A percentile compares a stretch with the other conserved stretches of the same genome.
phyloP scores from a whole-genome alignment of 352 stramenopile genomes.

The Phytophthora sp. region DNA sequence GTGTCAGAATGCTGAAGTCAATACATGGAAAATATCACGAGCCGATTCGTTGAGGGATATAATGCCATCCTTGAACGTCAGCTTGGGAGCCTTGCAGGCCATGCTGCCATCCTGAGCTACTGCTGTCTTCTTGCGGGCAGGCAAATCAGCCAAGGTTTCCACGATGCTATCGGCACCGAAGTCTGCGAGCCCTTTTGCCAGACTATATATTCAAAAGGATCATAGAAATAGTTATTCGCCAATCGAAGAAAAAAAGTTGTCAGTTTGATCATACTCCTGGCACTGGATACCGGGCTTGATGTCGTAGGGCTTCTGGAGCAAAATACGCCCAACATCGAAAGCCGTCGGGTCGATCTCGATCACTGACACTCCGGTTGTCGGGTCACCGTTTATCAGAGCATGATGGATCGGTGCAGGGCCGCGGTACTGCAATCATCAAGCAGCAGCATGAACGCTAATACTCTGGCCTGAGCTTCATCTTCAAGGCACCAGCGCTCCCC shows the following conservation, averaged over 20 bases:
- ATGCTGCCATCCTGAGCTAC: conserved; percentile 57
- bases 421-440: conserved; percentile 55
- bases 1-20: conserved; percentile 2
- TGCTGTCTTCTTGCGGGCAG: conserved; percentile 51
- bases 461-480: background rate
- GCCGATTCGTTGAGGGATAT: conserved; percentile 58
- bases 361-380: conserved; percentile 77
- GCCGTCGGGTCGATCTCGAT: conserved; percentile 87
- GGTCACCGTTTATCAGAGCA: conserved; percentile 81
- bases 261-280: conserved; percentile 37
- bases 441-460: conserved; percentile 6
- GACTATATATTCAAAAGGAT: conserved; percentile 29
- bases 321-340: conserved; percentile 84
- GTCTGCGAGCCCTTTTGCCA: conserved; percentile 53
- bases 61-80: conserved; percentile 63
- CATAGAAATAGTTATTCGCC: background rate
- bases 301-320: conserved; percentile 55
- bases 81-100: conserved; percentile 74
- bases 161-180: conserved; percentile 75
- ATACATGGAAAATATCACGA: conserved; percentile 63
- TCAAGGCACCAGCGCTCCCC: background rate
- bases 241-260: background rate
- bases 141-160: conserved; percentile 62
- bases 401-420: conserved; percentile 88
- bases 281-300: conserved; percentile 64